Conservation (phyloP, 2,329 filamentous ascomycete species). For the Escovopsis sp. region DNA sequence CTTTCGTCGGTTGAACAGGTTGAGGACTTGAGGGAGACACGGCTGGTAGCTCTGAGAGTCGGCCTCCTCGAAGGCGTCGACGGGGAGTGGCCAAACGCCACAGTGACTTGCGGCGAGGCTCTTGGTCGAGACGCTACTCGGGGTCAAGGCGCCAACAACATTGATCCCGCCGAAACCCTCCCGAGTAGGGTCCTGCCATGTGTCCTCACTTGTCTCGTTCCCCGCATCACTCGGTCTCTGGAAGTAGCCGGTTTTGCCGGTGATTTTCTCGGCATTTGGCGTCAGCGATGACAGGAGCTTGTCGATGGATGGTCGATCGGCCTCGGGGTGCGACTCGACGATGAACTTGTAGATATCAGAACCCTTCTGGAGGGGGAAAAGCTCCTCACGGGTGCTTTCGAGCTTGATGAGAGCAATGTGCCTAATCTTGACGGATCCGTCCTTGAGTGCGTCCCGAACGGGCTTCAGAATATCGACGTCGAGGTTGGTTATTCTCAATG, state of each 20-base stretch:
- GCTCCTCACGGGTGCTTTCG: slow-evolving; percentile 29
- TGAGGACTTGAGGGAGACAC: slow-evolving; percentile 24
- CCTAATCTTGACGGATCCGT: slow-evolving; percentile 22
- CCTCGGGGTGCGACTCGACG: slow-evolving; percentile 18
- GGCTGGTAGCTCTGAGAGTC: slow-evolving; percentile 30
- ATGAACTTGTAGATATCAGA: slow-evolving; percentile 22
- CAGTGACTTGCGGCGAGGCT: slow-evolving; percentile 26
- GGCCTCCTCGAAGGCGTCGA: slow-evolving; percentile 27
- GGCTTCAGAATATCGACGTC: slow-evolving; percentile 16
- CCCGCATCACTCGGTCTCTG: slow-evolving; percentile 2
- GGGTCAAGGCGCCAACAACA: slow-evolving; percentile 23
- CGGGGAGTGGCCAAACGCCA: slow-evolving; percentile 25
- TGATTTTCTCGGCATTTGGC: slow-evolving; percentile 11
- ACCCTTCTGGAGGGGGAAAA: slow-evolving; percentile 27
- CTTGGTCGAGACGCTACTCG: slow-evolving; percentile 28
- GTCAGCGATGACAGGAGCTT: slow-evolving; percentile 11
- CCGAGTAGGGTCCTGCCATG: slow-evolving; percentile 7
- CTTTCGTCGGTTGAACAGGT: slow-evolving; percentile 15
- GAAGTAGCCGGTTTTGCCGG: slow-evolving; percentile 9
- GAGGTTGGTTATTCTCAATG: slow-evolving; percentile 25
- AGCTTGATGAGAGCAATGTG: slow-evolving; percentile 27
- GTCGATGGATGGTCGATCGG: slow-evolving; percentile 9
- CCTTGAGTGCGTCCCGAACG: slow-evolving; percentile 12
- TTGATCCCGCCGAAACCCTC: slow-evolving; percentile 21
- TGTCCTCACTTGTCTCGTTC: no score